phyloP scores from a whole-genome alignment of 2,329 filamentous ascomycete genomes.

The Penicillium sumatraense region DNA sequence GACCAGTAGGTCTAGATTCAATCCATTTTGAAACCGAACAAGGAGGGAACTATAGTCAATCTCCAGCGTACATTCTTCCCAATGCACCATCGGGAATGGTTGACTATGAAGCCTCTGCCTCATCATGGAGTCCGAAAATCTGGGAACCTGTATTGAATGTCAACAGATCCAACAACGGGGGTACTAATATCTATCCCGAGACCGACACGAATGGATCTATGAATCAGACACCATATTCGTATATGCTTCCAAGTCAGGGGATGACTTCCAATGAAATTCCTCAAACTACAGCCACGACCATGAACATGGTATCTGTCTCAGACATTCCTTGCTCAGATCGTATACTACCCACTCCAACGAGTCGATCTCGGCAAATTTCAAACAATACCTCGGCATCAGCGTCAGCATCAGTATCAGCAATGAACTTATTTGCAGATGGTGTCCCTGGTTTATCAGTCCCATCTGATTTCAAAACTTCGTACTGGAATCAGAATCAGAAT shows the following conservation, averaged over 20 bases:
- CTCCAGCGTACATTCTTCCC: constrained; percentile 42
- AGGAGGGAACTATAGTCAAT: constrained; percentile 37
- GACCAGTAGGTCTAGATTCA: constrained; percentile 27
- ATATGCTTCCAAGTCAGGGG: constrained; percentile 35
- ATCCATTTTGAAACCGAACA: constrained; percentile 42
- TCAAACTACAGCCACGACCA: constrained; percentile 24
- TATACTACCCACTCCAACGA: constrained; percentile 39
- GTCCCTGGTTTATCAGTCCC: constrained; percentile 21
- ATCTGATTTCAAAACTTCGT: constrained; percentile 23
- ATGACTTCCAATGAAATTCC: constrained; percentile 31
- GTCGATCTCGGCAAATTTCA: constrained; percentile 26
- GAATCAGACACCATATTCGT: constrained; percentile 32
- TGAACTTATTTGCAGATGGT: constrained; percentile 20
- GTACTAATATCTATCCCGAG: constrained; percentile 36
- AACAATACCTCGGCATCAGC: constrained; percentile 17
- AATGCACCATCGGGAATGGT: constrained; percentile 35
- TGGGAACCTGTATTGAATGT: constrained; percentile 32
- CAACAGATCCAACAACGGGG: constrained; percentile 25
- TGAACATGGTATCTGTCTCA: constrained; percentile 5
- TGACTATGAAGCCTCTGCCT: constrained; percentile 31
- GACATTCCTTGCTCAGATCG: constrained; percentile 35
- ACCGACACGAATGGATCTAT: constrained; percentile 30
- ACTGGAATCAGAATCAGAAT: constrained; percentile 24
- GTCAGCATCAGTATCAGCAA: too few relatives aligned
- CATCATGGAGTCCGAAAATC: constrained; percentile 34